phyloP scores from a whole-genome alignment of 352 stramenopile species.

The Thalassiosira mediterranea region DNA sequence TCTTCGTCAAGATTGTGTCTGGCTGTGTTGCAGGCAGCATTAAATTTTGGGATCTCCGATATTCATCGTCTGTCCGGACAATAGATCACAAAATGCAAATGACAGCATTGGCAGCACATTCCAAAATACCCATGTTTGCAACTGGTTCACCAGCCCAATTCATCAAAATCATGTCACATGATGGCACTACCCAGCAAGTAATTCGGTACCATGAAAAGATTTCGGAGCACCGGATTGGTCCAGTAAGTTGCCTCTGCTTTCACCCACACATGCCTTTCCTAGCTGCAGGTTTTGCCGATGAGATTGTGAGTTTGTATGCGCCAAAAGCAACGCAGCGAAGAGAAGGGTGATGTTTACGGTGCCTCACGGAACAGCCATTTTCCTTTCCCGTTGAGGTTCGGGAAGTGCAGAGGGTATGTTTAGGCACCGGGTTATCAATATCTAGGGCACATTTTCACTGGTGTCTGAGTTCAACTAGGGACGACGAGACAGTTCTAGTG shows the following conservation, averaged over 20 bases:
- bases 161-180: slow-evolving; percentile 96
- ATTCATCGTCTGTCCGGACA: slow-evolving; percentile 72
- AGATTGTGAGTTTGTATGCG: slow-evolving; percentile 92
- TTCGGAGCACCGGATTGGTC: slow-evolving; percentile 94
- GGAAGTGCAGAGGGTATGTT: too few relatives aligned
- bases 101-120: slow-evolving; percentile 95
- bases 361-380: too few relatives aligned
- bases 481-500: too few relatives aligned
- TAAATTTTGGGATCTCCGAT: slow-evolving; percentile 96
- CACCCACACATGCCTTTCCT: slow-evolving; percentile 95
- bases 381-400: too few relatives aligned
- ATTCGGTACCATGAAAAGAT: slow-evolving; percentile 93
- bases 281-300: slow-evolving; percentile 93
- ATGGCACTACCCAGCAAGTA: slow-evolving; percentile 84
- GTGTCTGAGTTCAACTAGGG: too few relatives aligned
- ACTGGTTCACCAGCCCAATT: slow-evolving; percentile 98
- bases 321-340: too few relatives aligned
- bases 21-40: slow-evolving; percentile 93
- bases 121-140: slow-evolving; percentile 94
- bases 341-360: too few relatives aligned
- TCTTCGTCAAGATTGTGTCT: too few relatives aligned
- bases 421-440: too few relatives aligned
- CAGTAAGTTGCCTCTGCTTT: slow-evolving; percentile 96
- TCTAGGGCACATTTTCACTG: too few relatives aligned
- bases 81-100: slow-evolving; percentile 90